phyloP scores from a whole-genome alignment of 495 filamentous ascomycete genomes.

The Penicillium longicatenatum region DNA sequence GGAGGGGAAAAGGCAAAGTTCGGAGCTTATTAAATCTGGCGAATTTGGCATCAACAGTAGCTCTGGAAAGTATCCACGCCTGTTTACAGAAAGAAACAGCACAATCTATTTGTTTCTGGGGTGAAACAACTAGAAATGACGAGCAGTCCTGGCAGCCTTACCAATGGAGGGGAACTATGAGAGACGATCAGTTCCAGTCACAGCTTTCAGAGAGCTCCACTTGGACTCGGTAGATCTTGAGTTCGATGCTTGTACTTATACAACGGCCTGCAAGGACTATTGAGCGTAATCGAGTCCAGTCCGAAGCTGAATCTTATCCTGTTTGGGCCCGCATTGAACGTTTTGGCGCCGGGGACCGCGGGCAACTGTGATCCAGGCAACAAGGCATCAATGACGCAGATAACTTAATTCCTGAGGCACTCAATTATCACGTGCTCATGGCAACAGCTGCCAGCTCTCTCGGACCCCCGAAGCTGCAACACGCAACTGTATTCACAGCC shows the following conservation, averaged over 20 bases:
- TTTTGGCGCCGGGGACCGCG: constrained; percentile 2
- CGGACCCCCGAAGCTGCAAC: constrained; percentile 18
- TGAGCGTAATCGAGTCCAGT: not conserved
- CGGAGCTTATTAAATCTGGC: not conserved
- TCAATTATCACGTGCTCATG: constrained; percentile 23
- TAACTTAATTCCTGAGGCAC: constrained; percentile 24
- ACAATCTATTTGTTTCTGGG: constrained; percentile 4
- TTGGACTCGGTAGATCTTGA: not conserved
- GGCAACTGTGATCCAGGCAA: constrained; percentile 17
- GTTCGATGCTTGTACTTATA: not conserved
- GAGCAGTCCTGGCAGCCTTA: constrained; percentile 11
- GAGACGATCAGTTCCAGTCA: constrained; percentile 1
- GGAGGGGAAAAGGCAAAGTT: not conserved
- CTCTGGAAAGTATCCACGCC: not conserved
- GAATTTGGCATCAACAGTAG: not conserved
- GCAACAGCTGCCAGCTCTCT: constrained; percentile 34
- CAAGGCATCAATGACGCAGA: constrained; percentile 25
- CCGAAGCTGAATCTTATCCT: not conserved
- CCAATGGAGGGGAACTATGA: constrained; percentile 28
- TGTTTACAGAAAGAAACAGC: not conserved
- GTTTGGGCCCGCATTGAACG: not conserved
- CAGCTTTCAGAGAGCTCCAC: not conserved
- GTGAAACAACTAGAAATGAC: not conserved
- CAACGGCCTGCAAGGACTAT: not conserved
- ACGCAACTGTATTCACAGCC: constrained; percentile 21